Evolutionary conservation across 2,329 filamentous ascomycete species (phyloP).

Genomic region (Fusarium subglutinans): DNA sequence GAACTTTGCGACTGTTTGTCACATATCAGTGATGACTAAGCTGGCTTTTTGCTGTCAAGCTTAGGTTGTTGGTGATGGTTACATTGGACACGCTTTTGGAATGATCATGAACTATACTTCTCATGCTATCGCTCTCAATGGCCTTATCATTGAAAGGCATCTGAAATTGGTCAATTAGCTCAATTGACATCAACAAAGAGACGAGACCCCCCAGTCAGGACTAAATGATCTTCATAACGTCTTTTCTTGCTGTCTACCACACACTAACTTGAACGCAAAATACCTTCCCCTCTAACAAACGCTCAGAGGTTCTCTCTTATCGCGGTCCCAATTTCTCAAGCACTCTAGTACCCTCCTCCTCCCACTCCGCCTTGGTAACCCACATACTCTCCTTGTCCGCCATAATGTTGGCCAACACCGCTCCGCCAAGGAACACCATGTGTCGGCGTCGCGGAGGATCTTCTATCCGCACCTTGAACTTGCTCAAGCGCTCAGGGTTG

Average conservation of each 20-base stretch:
- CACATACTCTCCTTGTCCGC: conserved; percentile 99
- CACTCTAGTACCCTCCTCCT: conserved; percentile 85
- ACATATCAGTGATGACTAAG: conserved; percentile 31
- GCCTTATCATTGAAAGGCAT: fast-evolving
- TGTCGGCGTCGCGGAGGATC: conserved; percentile 94
- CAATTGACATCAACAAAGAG: background rate
- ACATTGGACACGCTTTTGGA: background rate
- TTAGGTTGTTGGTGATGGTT: conserved; percentile 10
- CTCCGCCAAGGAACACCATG: conserved; percentile 99
- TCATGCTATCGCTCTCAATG: background rate
- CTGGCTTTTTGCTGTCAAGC: background rate
- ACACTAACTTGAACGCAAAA: conserved; percentile 33
- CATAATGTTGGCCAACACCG: conserved; percentile 98
- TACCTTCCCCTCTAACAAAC: conserved; percentile 22
- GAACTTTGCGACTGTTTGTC: conserved; percentile 21
- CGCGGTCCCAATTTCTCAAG: conserved; percentile 94
- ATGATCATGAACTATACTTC: background rate
- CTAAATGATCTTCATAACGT: conserved; percentile 19
- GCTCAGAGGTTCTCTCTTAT: conserved; percentile 54
- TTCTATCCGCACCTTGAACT: conserved; percentile 99
- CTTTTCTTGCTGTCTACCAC: conserved; percentile 41
- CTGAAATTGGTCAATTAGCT: background rate
- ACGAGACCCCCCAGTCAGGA: background rate
- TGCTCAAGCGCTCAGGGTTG: conserved; percentile 92
- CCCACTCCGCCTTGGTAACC: conserved; percentile 97